Base-by-base conservation (phyloP, 768 basidiomycete genomes). In the Auriculariales sp. region DNA sequence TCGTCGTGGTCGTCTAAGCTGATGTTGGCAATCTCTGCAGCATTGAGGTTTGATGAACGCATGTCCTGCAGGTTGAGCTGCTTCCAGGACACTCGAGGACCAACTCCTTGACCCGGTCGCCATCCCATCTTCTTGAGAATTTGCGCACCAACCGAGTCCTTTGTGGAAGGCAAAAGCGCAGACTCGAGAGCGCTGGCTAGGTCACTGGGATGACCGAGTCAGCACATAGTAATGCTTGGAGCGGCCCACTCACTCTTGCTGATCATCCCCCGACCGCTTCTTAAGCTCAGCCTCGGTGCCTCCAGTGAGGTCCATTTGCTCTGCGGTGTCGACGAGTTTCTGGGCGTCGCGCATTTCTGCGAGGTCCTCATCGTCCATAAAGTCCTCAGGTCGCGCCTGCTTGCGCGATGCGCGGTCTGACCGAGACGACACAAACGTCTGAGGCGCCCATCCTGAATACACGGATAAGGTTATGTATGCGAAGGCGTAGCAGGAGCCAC, bases 321-420 rank as follows among this genome's bases (percentile, higher is more conserved):
- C 85, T 11, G 81, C 80, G 31, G 81, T 84, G 58, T 87, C 83
- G 3, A 91, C 77, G 7, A 95, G 62, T 17, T 74, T 77, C 56
- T 81, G 72, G 55, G 75, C 77, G 33, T 91, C 88, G 29, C 73
- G 77, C 52, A 85, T 63, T 53, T 89, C 89, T 39, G 85, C 79
- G 14, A 97, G 68, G 62, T 98, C 95, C 65, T 99, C 95, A 35
- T 97, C 95, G 66, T 99, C 95, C 95, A 99, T 98, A 61, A 89
- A 98, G 61, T 95, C 91, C 64, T 94, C 89, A 0, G 90, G 83
- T 28, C 73, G 72, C n/a, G 72, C 65, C 2, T 64, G 66, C 56
- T 75, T 71, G 56, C 74, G 64, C 61, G 81, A 82, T 42, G 77
- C 77, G 45, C 92, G 77, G 36, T 87, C 83, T 27, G 61, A 64